Evolutionary conservation across 805 yeast species (phyloP), one percentile per base, ranked within the genome.

Genomic region (Spencermartinsiella europaea): DNA sequence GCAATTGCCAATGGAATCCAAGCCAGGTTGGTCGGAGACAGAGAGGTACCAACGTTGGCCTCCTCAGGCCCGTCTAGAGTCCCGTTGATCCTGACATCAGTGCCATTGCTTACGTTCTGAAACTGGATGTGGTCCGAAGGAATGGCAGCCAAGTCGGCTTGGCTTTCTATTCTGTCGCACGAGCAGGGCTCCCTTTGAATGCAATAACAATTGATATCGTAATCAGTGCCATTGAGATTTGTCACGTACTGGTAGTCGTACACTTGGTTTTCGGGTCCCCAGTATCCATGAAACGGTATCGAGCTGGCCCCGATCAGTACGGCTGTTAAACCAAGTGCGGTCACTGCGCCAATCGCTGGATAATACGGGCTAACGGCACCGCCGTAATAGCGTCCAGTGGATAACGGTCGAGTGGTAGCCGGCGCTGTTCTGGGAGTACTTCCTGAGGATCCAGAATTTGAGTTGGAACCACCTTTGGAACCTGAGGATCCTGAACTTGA

Each of bases 121-220:
- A 38, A 17, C 16, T 43, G 39, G 40, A 43, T 40, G 21, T 37
- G 36, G 28, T 35, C 38, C 8, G 39, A 21, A 10, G 57, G 54
- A 15, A 53, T 45, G 31, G 38, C 27, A 20, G 35, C 40, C 19
- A 54, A 46, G 46, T 51, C 53, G 19, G 43, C 35, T n/a, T 28
- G 38, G 19, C 39, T 45, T 8, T 27, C 33, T n/a, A 33, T 45
- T 15, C 38, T 31, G 42, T 54, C 58, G 28, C 58, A 54, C 2
- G 54, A 46, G 45, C 58, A 54, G 10, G 55, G 55, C 21, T 45
- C 42, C 39, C 49, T 20, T 19, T 40, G 39, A 20, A 46, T 49
- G 40, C 58, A 54, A 40, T 45, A 48, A 28, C 58, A 54, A 28
- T 48, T 44, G 12, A 54, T 54, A 33, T 42, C 37, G 48, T 48